These are phyloP conservation scores for Davidsoniella eucalypti DNA, from an alignment of 2,329 filamentous ascomycete genomes.

Conservation along the genomic window DNA sequence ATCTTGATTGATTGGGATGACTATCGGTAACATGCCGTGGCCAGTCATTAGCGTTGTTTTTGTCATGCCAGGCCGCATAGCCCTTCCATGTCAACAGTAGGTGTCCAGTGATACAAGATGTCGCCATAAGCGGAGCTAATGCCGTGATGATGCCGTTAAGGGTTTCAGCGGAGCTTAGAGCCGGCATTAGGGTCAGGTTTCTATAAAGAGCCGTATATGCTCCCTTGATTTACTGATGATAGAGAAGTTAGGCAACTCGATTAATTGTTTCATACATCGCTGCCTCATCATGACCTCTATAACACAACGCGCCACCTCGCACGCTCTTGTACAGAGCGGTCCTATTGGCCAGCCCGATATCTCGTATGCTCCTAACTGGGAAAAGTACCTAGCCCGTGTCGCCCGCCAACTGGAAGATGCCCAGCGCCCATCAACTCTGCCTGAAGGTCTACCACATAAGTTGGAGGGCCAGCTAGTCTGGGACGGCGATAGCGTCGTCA, in stretches of 20 bases:
- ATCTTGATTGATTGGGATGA: no score
- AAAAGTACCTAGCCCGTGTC: conserved; percentile 10
- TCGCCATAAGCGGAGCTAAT: conserved; percentile 1
- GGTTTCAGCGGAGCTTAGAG: background rate
- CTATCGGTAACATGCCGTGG: no score
- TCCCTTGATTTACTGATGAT: no score
- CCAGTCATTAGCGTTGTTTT: no score
- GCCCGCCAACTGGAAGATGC: conserved; percentile 7
- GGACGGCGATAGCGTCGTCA: conserved; percentile 5
- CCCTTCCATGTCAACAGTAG: background rate
- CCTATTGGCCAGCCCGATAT: conserved; percentile 12
- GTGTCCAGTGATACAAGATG: conserved; percentile 6
- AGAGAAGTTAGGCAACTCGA: no score
- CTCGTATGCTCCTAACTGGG: conserved; percentile 12
- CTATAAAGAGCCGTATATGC: no score
- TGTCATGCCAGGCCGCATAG: background rate
- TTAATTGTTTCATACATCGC: background rate
- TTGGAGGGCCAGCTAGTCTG: conserved; percentile 10
- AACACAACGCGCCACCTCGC: conserved; percentile 13
- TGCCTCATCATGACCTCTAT: background rate
- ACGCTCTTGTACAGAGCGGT: conserved; percentile 6
- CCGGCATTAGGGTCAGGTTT: background rate
- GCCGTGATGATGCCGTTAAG: background rate
- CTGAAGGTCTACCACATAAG: conserved; percentile 7
- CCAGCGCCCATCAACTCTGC: conserved; percentile 3